Base-by-base conservation (phyloP, 2,329 filamentous ascomycete genomes). In the Nannizziopsis barbatae region DNA sequence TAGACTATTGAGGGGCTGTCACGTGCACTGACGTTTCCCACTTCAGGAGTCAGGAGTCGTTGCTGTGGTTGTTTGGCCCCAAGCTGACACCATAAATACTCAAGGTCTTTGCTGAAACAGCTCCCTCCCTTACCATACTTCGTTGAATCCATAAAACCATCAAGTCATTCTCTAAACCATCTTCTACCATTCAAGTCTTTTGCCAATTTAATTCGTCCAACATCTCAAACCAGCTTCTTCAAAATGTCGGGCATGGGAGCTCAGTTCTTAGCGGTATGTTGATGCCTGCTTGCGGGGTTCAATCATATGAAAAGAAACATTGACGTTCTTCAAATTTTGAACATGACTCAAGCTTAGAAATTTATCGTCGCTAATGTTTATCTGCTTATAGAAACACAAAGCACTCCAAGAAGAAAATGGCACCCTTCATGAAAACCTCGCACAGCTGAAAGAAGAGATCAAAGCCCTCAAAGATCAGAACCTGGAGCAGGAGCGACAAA, bases 401-500 rank as follows among this genome's bases (percentile, higher is more conserved):
- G 77, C 83, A 70, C 87, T 98, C 75, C 89, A 90, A 67, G 73
- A 90, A 71, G 87, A 96, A 79, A 85, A 87, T 63, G 92, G 96
- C 65, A 84, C 92, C 67, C 82, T 86, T 56, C 72, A 80, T 56
- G 72, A 75, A 66, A 84, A 90, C 74, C 83, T 83, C 56, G 86
- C 95, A 66, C 90, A 96, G 72, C 80, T 94, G 58, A 81, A 92
- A 73, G 58, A 71, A 61, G 89, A 86, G 73, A 78, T 95, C 73
- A 96, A 95, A 78, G 69, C 72, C 47, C 79, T 96, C 56, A 89
- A 98, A 74, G 84, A 95, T 71, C 90, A 96, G 75, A 95, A 88
- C 70, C 77, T 95, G 55, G 77, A 84, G 66, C 96, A 96, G 76
- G 92, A 96, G 75, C 89, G 96, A 72, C 90, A 96, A 70, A 94